These are phyloP conservation scores for Puccinia coronata DNA, from an alignment of 1,284 basidiomycete species.

Conservation along the genomic window DNA sequence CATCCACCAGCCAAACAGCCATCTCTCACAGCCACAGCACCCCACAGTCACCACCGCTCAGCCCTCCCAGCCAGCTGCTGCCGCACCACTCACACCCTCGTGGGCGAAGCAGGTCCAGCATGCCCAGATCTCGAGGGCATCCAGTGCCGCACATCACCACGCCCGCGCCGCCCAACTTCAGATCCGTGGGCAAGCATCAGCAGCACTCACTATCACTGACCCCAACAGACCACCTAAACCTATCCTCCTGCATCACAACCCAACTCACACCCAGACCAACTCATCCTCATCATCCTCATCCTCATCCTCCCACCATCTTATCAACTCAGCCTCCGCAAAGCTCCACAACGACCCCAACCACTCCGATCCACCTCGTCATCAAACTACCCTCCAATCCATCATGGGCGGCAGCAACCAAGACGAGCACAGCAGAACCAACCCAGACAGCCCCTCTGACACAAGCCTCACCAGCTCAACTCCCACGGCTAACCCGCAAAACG, in stretches of 20 bases:
- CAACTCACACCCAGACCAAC: not conserved
- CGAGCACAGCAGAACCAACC: slow-evolving; percentile 43
- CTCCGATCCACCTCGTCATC: slow-evolving; percentile 32
- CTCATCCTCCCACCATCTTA: not conserved
- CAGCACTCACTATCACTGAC: slow-evolving; percentile 78
- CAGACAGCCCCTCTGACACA: slow-evolving; percentile 54
- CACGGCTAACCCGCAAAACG: not conserved
- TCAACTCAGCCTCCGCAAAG: not conserved
- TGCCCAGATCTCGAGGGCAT: slow-evolving; percentile 70
- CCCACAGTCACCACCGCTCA: slow-evolving; percentile 51
- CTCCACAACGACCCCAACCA: not conserved
- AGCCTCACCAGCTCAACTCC: slow-evolving; percentile 48
- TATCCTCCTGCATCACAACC: slow-evolving; percentile 37
- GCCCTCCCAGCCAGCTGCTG: too few relatives aligned
- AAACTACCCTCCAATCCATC: slow-evolving; percentile 39
- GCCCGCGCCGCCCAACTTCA: slow-evolving; percentile 77
- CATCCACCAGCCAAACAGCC: slow-evolving; percentile 14
- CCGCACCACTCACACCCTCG: slow-evolving; percentile 32
- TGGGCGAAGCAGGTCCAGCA: slow-evolving; percentile 49
- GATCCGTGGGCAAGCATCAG: slow-evolving; percentile 72
- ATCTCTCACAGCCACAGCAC: slow-evolving; percentile 29
- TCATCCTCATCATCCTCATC: not conserved
- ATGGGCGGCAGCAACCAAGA: slow-evolving; percentile 52
- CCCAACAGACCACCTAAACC: slow-evolving; percentile 63
- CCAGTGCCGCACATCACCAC: slow-evolving; percentile 74